These are phyloP conservation scores for Adenanthera pavonina DNA, from an alignment of 306 rosid genomes.

Conservation along the genomic window DNA sequence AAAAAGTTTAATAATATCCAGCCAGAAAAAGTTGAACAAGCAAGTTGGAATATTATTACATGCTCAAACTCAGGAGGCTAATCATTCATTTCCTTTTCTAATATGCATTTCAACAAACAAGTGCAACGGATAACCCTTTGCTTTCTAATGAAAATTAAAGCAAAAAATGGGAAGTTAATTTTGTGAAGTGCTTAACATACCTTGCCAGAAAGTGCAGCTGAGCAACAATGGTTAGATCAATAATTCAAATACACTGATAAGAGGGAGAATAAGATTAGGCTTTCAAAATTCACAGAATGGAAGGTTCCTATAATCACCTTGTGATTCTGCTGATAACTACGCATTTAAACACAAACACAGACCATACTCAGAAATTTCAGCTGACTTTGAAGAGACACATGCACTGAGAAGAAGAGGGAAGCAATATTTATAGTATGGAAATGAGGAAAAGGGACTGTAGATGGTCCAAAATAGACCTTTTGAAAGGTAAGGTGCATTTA, in stretches of 20 bases:
- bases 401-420: neutral
- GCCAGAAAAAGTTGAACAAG: conserved; percentile 28
- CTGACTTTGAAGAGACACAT: neutral
- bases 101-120: conserved; percentile 31
- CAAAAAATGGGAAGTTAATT: neutral
- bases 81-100: conserved; percentile 26
- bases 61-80: neutral
- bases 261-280: neutral
- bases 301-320: conserved; percentile 13
- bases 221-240: neutral
- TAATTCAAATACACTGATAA: conserved; percentile 1
- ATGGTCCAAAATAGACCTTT: neutral
- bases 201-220: neutral
- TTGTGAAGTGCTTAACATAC: too few species aligned
- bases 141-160: conserved; percentile 23
- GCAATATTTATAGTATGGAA: neutral
- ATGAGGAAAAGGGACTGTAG: neutral
- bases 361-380: conserved; percentile 19
- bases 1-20: neutral
- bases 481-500: neutral
- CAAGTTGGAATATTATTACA: conserved; percentile 35
- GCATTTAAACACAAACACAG: conserved; percentile 14
- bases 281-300: neutral
- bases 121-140: neutral
- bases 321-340: conserved; percentile 9